phyloP scores from a whole-genome alignment of 352 stramenopile species.

The Globisporangium orthogonon region DNA sequence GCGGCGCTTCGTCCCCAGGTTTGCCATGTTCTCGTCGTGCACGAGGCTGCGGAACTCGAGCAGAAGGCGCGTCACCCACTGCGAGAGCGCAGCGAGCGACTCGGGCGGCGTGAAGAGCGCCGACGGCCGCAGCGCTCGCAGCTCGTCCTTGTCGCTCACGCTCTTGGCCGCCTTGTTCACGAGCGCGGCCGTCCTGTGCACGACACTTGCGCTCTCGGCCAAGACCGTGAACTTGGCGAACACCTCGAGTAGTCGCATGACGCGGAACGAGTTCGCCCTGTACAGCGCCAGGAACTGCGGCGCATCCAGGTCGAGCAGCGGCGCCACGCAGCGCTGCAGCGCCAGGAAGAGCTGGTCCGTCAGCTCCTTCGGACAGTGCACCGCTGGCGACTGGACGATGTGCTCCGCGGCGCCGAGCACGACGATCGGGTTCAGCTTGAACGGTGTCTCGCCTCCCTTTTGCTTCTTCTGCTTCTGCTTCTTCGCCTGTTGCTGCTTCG shows the following conservation, averaged over 20 bases:
- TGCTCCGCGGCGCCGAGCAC: constrained; percentile 61
- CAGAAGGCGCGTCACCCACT: constrained; percentile 49
- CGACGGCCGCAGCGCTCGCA: constrained; percentile 48
- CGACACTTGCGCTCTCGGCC: constrained; percentile 42
- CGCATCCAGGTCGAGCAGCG: constrained; percentile 37
- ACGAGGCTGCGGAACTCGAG: constrained; percentile 38
- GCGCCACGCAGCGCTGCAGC: constrained; percentile 33
- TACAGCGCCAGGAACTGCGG: constrained; percentile 36
- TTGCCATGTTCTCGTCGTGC: constrained; percentile 24
- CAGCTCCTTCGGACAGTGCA: constrained; percentile 42
- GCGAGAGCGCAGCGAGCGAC: constrained; percentile 31
- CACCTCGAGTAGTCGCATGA: constrained; percentile 64
- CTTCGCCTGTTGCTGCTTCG: constrained; percentile 14
- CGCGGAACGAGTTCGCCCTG: constrained; percentile 44
- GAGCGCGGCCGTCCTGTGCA: constrained; percentile 36
- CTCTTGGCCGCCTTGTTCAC: constrained; percentile 33
- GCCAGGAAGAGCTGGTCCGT: constrained; percentile 36
- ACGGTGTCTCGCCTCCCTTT: neutral
- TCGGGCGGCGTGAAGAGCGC: constrained; percentile 54
- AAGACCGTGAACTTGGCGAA: constrained; percentile 60
- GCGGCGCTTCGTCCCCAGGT: constrained; percentile 41
- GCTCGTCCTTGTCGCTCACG: constrained; percentile 30
- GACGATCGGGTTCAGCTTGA: constrained; percentile 49
- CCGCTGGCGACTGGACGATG: constrained; percentile 39
- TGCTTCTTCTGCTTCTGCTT: constrained; percentile 21